Base-by-base conservation (phyloP, 208 protist species). In the Leishmania turanica region DNA sequence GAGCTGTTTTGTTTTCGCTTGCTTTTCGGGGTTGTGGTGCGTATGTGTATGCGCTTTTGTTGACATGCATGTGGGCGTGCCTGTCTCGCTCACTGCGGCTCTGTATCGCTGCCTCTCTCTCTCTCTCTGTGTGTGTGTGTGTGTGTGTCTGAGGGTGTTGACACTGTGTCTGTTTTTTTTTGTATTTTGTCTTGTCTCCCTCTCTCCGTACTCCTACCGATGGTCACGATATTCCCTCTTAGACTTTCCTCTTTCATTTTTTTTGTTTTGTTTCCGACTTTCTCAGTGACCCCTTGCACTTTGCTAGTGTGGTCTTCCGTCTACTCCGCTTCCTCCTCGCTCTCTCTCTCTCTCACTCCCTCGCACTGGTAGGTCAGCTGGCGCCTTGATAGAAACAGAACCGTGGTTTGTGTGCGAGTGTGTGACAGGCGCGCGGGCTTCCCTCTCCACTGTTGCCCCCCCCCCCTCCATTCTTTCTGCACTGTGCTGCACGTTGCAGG, bases 151-250 rank as follows among this genome's bases (percentile, higher is more conserved):
- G 65, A 27, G 65, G 17, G 65, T 15, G 37, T 34, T 24, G 13
- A 51, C 45, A 37, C 2, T 27, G 21, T 87, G 34, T 74, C 76
- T 58, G 72, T 74, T 79, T 75, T 37, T 37, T 37, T 37, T 34
- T 0, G 0, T n/a, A n/a, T n/a, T n/a, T 71, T 47, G 65, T 82
- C 60, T 58, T 83, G 11, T 64, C 34, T 66, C 49, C 34, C 40
- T 49, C 58, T 47, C 54, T 65, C 37, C 68, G 72, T 74, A 58
- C 77, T 78, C 71, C 81, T 75, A 68, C 42, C 56, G 62, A 45
- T 80, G 49, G 65, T 37, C 47, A 53, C 45, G 69, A 54, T 73
- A 27, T 53, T 34, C 40, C n/a, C 37, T 49, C 45, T 73, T 73
- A 73, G 69, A 73, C 13, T 71, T 45, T 15, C 37, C 51, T 75